Percentiles rank a stretch among this genome's conserved stretches.
Evolutionary conservation across 352 stramenopile genomes (phyloP).

Genomic region (Phytophthora ohioensis): DNA sequence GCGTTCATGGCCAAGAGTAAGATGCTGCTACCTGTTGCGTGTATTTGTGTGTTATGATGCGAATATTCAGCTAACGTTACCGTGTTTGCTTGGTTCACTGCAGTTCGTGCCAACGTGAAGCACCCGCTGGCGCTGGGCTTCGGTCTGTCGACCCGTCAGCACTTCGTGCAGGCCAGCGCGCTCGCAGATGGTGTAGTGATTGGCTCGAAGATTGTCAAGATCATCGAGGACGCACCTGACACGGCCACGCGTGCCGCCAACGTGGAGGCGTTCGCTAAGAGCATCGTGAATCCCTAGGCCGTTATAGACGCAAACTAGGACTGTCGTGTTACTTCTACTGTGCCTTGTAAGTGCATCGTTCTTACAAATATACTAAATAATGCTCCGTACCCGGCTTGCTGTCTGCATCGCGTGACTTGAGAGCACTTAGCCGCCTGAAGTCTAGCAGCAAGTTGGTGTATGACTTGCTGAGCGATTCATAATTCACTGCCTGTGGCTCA

Average conservation of each 20-base stretch:
- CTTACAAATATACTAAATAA: conserved; percentile 31
- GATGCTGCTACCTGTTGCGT: conserved; percentile 20
- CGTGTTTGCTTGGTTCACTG: conserved; percentile 14
- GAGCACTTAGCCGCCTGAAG: background rate
- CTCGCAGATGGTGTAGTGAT: conserved; percentile 94
- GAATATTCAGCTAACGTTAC: background rate
- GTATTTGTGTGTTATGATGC: background rate
- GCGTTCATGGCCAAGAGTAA: conserved; percentile 93
- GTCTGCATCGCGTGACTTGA: too few relatives aligned
- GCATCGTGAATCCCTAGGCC: conserved; percentile 63
- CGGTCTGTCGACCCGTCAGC: conserved; percentile 95
- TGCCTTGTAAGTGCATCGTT: background rate
- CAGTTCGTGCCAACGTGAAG: conserved; percentile 86
- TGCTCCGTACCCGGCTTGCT: background rate
- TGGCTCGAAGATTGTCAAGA: conserved; percentile 88
- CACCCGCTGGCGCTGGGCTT: conserved; percentile 97
- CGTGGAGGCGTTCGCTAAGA: conserved; percentile 82
- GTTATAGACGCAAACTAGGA: conserved; percentile 5
- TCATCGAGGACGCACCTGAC: conserved; percentile 76
- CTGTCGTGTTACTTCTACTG: conserved; percentile 7
- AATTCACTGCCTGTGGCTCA: conserved; percentile 32
- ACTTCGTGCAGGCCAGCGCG: conserved; percentile 91
- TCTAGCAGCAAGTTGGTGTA: background rate
- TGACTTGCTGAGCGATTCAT: background rate
- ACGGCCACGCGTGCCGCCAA: conserved; percentile 71